These are phyloP conservation scores for Penicillium longicatenatum DNA, from an alignment of 495 filamentous ascomycete species.

Conservation along the genomic window DNA sequence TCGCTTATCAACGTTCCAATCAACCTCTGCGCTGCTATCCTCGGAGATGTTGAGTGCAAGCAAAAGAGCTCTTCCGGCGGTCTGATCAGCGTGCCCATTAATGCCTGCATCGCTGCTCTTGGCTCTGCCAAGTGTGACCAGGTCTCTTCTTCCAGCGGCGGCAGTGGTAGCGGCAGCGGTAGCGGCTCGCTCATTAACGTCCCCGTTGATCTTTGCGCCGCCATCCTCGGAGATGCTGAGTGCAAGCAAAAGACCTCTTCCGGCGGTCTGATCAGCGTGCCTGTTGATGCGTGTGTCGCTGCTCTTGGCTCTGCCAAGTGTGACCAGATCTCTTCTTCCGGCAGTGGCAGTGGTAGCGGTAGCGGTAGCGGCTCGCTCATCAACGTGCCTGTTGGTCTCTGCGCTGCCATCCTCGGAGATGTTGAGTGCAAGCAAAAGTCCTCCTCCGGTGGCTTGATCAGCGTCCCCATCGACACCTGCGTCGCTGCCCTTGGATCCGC, in stretches of 20 bases:
- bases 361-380: constrained; percentile 25
- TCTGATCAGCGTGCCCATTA: constrained; percentile 33
- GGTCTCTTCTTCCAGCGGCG: constrained; percentile 15
- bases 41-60: constrained; percentile 31
- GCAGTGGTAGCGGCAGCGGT: background rate
- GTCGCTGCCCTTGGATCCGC: constrained; percentile 30
- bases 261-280: constrained; percentile 32
- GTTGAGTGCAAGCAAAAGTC: constrained; percentile 27
- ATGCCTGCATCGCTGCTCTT: constrained; percentile 28
- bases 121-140: constrained; percentile 36
- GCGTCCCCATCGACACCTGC: constrained; percentile 31
- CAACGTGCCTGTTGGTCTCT: constrained; percentile 30
- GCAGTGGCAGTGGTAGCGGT: background rate
- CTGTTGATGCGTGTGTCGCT: constrained; percentile 29
- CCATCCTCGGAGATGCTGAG: constrained; percentile 28
- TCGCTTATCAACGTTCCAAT: constrained; percentile 36
- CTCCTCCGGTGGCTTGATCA: constrained; percentile 26
- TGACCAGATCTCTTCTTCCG: constrained; percentile 26
- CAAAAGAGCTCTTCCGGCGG: constrained; percentile 19
- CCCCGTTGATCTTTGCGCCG: constrained; percentile 28
- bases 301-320: constrained; percentile 34
- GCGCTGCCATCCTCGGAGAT: constrained; percentile 29
- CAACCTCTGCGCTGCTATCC: constrained; percentile 29
- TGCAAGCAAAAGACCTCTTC: constrained; percentile 24
- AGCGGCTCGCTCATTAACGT: constrained; percentile 30